Evolutionary conservation across 495 filamentous ascomycete genomes (phyloP).

Genomic region (Bacidia gigantensis): DNA sequence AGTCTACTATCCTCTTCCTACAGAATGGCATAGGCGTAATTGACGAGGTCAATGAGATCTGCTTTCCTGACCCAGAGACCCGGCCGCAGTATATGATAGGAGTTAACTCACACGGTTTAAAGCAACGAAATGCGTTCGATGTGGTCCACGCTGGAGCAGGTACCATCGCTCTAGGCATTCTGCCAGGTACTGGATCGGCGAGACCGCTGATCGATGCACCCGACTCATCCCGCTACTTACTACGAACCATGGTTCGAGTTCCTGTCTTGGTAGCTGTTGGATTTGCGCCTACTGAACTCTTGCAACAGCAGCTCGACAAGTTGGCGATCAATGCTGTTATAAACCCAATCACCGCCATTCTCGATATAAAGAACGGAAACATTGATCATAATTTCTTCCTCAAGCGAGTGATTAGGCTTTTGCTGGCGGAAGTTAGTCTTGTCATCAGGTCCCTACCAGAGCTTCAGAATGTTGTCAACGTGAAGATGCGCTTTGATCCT

Average conservation of each 20-base stretch:
- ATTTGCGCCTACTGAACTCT: conserved; percentile 29
- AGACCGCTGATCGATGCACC: conserved; percentile 1
- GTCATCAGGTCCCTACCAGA: conserved; percentile 56
- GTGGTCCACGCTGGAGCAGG: conserved; percentile 51
- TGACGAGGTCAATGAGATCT: conserved; percentile 50
- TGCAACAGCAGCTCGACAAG: conserved; percentile 59
- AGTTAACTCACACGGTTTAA: conserved; percentile 53
- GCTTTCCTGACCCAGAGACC: conserved; percentile 49
- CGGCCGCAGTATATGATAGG: conserved; percentile 68
- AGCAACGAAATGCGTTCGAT: conserved; percentile 25
- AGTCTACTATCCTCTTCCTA: conserved; percentile 66
- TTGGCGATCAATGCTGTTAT: conserved; percentile 68
- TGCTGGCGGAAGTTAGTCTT: conserved; percentile 51
- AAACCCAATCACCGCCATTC: conserved; percentile 64
- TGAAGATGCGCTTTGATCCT: conserved; percentile 39
- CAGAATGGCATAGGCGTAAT: conserved; percentile 74
- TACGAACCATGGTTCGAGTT: conserved; percentile 37
- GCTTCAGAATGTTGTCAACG: conserved; percentile 45
- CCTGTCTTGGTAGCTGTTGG: conserved; percentile 34
- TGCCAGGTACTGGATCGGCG: conserved; percentile 19
- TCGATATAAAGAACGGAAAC: conserved; percentile 59
- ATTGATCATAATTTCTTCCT: conserved; percentile 48
- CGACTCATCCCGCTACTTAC: conserved; percentile 26
- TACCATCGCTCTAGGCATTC: conserved; percentile 44
- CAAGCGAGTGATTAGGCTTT: conserved; percentile 41